Percentiles rank a stretch among this genome's conserved stretches.
phyloP scores from a whole-genome alignment of 208 protist species.

The Crithidia bombi region DNA sequence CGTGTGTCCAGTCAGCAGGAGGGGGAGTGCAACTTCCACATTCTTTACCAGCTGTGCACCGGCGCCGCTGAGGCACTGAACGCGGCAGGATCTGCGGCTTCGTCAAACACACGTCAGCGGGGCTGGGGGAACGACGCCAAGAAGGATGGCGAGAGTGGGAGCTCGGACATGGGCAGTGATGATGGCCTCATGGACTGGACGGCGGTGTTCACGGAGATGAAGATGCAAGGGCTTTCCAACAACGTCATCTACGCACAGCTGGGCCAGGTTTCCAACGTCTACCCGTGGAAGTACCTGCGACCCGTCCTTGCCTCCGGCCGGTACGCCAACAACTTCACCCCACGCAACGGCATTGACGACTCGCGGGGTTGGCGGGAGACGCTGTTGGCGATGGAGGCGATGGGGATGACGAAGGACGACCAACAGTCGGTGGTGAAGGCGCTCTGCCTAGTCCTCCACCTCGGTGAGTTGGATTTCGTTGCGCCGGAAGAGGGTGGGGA shows the following conservation, averaged over 20 bases:
- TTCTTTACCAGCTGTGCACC: slow-evolving; percentile 95
- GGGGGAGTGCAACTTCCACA: slow-evolving; percentile 96
- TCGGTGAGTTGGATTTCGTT: slow-evolving; percentile 94
- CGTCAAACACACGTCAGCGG: neutral
- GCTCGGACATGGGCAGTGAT: neutral
- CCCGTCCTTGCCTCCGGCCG: slow-evolving; percentile 18
- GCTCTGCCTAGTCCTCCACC: slow-evolving; percentile 93
- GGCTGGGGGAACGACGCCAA: neutral
- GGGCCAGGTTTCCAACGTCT: slow-evolving; percentile 10
- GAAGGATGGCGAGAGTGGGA: neutral
- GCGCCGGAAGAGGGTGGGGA: slow-evolving; percentile 37
- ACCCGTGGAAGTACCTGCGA: slow-evolving; percentile 31
- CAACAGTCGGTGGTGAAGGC: slow-evolving; percentile 81
- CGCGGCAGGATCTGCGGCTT: neutral
- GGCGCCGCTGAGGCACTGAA: slow-evolving; percentile 38
- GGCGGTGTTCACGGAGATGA: slow-evolving; percentile 31
- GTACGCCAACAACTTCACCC: slow-evolving; percentile 24
- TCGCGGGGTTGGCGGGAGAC: slow-evolving; percentile 75
- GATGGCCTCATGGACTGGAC: slow-evolving; percentile 17
- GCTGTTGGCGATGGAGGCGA: slow-evolving; percentile 89
- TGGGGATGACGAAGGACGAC: slow-evolving; percentile 82
- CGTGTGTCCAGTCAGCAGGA: slow-evolving; percentile 79
- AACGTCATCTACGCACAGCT: neutral
- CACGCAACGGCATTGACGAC: slow-evolving; percentile 71
- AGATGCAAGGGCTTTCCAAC: slow-evolving; percentile 12